Percentiles rank a stretch among this genome's conserved stretches.
Conservation (phyloP, 495 filamentous ascomycete species). For the Aspergillus ostianus region DNA sequence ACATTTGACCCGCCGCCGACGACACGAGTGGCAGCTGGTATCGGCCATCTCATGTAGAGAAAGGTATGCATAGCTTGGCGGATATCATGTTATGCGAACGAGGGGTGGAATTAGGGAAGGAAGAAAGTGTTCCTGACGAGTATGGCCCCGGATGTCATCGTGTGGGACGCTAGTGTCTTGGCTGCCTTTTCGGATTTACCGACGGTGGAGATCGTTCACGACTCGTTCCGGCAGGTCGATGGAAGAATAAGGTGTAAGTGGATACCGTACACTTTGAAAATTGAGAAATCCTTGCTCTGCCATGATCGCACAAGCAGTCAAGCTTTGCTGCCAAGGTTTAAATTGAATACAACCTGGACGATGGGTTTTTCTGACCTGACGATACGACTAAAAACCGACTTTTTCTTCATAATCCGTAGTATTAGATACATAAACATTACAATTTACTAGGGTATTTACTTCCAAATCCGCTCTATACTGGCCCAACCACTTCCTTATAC, state of each 20-base stretch:
- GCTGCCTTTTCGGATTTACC: not conserved
- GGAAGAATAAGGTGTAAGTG: too few relatives aligned
- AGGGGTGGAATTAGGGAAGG: not conserved
- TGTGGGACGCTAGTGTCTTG: not conserved
- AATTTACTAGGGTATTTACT: not conserved
- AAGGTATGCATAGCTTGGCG: not conserved
- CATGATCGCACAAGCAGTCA: too few relatives aligned
- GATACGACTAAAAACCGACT: too few relatives aligned
- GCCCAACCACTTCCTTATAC: not conserved
- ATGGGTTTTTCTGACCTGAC: too few relatives aligned
- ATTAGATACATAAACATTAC: not conserved
- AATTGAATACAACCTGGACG: too few relatives aligned
- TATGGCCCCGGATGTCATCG: not conserved
- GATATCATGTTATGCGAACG: not conserved
- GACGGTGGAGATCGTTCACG: not conserved
- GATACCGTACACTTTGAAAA: too few relatives aligned
- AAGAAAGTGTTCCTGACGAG: not conserved
- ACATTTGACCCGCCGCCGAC: constrained; percentile 7
- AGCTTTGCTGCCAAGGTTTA: too few relatives aligned
- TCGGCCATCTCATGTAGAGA: not conserved
- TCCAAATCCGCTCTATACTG: too few relatives aligned
- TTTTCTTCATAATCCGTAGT: not conserved
- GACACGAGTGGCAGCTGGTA: constrained; percentile 9
- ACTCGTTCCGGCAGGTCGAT: too few relatives aligned
- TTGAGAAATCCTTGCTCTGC: too few relatives aligned